These are phyloP conservation scores for Coemansia javaensis DNA, from an alignment of 192 early-diverging fungal genomes.

Conservation along the genomic window DNA sequence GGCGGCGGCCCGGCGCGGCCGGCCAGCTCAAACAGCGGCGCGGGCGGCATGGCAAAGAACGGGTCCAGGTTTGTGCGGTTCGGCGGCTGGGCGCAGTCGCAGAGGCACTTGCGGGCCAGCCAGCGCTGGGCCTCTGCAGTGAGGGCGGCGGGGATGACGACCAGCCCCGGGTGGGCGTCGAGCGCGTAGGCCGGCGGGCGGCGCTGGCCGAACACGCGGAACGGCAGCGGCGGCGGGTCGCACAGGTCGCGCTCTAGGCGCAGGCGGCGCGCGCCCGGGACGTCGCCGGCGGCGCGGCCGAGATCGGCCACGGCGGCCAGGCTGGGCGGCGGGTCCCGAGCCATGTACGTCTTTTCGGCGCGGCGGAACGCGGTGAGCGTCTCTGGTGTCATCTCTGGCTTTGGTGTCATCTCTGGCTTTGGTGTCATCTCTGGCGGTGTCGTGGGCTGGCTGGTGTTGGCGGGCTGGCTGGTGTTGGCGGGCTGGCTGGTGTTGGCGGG, in stretches of 20 bases:
- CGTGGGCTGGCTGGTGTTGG: too few species aligned
- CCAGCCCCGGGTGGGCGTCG: conserved; percentile 57
- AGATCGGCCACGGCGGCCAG: conserved; percentile 57
- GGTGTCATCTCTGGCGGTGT: too few species aligned
- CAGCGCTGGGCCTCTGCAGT: conserved; percentile 64
- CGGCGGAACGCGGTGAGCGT: conserved; percentile 67
- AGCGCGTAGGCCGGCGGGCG: conserved; percentile 39
- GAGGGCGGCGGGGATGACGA: conserved; percentile 76
- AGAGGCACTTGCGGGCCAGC: conserved; percentile 68
- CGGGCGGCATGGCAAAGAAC: conserved; percentile 68
- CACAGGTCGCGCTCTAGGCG: conserved; percentile 22
- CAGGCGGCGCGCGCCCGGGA: conserved; percentile 14
- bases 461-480: too few species aligned
- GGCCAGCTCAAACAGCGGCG: conserved; percentile 31
- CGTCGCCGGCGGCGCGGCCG: conserved; percentile 1
- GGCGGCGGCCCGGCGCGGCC: conserved; percentile 50
- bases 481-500: too few species aligned
- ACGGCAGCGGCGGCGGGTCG: conserved; percentile 14
- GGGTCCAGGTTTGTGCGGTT: conserved; percentile 88
- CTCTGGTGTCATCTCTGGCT: conserved; percentile 3
- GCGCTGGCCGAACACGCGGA: conserved; percentile 15
- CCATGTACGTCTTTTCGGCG: conserved; percentile 60
- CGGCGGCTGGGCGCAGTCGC: conserved; percentile 70
- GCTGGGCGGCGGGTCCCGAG: conserved; percentile 51
- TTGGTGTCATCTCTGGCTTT: too few species aligned